Evolutionary conservation across 352 stramenopile genomes (phyloP).

Genomic region (Halophytophthora polymorphica): DNA sequence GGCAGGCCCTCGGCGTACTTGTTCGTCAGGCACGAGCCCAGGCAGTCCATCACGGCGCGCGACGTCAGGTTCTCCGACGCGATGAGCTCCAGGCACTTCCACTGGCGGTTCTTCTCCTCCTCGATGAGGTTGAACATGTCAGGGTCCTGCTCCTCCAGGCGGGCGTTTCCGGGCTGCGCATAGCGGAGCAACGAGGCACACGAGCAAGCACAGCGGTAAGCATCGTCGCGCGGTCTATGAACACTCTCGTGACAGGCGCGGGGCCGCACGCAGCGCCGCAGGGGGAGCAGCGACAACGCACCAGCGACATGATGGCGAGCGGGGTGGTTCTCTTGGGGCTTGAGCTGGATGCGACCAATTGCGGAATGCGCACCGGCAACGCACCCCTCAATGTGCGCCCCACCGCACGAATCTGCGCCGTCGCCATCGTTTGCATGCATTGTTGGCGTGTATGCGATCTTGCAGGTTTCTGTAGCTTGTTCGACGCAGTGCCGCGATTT

Average conservation of each 20-base stretch:
- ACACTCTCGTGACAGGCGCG: background rate
- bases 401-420: slow-evolving; percentile 12
- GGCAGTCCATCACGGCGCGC: slow-evolving; percentile 97
- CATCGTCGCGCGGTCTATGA: background rate
- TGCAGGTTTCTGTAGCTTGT: background rate
- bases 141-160: slow-evolving; percentile 94
- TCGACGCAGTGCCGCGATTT: background rate
- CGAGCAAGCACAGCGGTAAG: background rate
- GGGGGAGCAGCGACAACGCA: slow-evolving; percentile 23
- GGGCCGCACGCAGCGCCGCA: background rate
- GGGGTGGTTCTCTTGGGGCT: slow-evolving; percentile 2
- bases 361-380: slow-evolving; percentile 25
- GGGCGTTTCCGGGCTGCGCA: slow-evolving; percentile 55
- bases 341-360: slow-evolving; percentile 23
- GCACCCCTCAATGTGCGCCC: background rate
- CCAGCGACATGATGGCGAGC: slow-evolving; percentile 44
- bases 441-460: slow-evolving; percentile 13
- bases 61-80: slow-evolving; percentile 99
- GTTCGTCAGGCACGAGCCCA: slow-evolving; percentile 98
- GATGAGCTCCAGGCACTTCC: slow-evolving; percentile 98
- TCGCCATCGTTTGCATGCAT: slow-evolving; percentile 15
- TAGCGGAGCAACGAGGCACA: slow-evolving; percentile 3
- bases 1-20: slow-evolving; percentile 99
- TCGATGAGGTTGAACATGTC: slow-evolving; percentile 99
- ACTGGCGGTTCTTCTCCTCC: slow-evolving; percentile 97